These are phyloP conservation scores for Leptographium galeiforme DNA, from an alignment of 2,329 filamentous ascomycete genomes.

Conservation along the genomic window DNA sequence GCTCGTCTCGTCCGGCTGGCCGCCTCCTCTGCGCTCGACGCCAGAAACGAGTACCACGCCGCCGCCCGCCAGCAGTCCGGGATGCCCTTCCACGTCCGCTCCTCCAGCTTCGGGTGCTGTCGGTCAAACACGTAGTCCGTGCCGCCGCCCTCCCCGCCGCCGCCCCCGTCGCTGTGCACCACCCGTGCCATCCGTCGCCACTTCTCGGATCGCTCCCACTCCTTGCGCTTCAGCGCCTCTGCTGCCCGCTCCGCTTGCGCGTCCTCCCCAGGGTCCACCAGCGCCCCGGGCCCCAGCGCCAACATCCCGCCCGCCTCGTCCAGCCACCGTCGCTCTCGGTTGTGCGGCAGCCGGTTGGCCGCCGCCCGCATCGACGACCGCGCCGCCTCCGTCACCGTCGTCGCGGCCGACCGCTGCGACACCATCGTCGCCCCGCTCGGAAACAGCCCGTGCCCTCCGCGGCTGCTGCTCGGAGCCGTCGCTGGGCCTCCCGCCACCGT, in stretches of 20 bases:
- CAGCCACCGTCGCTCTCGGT: slow-evolving; percentile 45
- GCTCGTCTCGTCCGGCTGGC: too few species aligned
- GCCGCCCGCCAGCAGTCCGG: slow-evolving; percentile 88
- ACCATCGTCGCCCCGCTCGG: slow-evolving; percentile 30
- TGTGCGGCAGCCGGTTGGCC: slow-evolving; percentile 45
- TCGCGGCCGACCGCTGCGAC: slow-evolving; percentile 25
- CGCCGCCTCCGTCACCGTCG: slow-evolving; percentile 25
- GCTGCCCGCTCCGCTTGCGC: slow-evolving; percentile 36
- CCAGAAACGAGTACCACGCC: slow-evolving; percentile 90
- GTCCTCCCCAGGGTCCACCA: slow-evolving; percentile 43
- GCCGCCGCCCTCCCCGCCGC: slow-evolving; percentile 30
- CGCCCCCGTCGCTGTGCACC: slow-evolving; percentile 33
- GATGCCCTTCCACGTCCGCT: slow-evolving; percentile 94
- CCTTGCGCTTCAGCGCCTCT: slow-evolving; percentile 47
- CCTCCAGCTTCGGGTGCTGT: slow-evolving; percentile 70
- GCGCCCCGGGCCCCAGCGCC: slow-evolving; percentile 37
- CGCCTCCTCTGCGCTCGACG: slow-evolving; percentile 47
- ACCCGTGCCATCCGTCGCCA: slow-evolving; percentile 55
- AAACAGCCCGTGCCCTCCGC: background rate
- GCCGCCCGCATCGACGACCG: slow-evolving; percentile 43
- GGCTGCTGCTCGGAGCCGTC: background rate
- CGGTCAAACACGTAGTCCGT: slow-evolving; percentile 69
- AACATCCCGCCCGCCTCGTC: slow-evolving; percentile 58
- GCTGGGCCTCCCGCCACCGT: background rate
- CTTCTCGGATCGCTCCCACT: slow-evolving; percentile 50